Evolutionary conservation across 192 early-diverging fungal genomes (phyloP), one percentile per base, ranked within the genome.

Genomic region (Backusella tarrabulga): DNA sequence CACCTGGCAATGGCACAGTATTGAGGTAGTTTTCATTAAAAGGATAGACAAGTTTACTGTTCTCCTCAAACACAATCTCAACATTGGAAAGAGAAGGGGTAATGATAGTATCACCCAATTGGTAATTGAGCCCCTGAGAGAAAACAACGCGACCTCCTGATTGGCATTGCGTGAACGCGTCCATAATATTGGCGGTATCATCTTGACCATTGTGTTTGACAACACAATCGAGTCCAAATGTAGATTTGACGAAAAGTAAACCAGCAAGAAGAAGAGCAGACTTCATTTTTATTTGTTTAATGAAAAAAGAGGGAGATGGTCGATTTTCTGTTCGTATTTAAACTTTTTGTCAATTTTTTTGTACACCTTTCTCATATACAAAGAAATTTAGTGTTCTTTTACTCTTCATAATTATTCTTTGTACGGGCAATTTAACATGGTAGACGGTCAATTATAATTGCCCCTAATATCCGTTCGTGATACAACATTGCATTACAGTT

Each of bases 381-480:
- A 63, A 9, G 7, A 6, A 63, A 9, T 3, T 21, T 29, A 9
- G 11, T 63, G 3, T 23, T 32, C 32, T 32, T 63, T 26, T 29
- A 44, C 5, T 5, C 4, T 17, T 19, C 42, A 17, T 6, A 4
- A 4, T 63, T 26, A 1, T 29, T 12, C 15, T 29, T 29, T 23
- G 1, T 63, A 23, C 56, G 3, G 56, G 56, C 0, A 29, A 14
- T 63, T 63, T 63, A 29, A 3, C 21, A 26, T 4, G 8, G 21
- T 12, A 63, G 26, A 1, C 21, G 56, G 26, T 63, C 26, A 26
- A 63, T 63, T 63, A n/a, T 6, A 29, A 63, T 63, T 29, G 4
- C 56, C 29, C 56, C 56, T 63, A 63, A 63, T 63, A 63, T 29
- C 56, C 56, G 56, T n/a, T 21, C 23, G 56, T 63, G 56, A 63